phyloP scores from a whole-genome alignment of 1,284 basidiomycete genomes.

The Trametes polyzona region DNA sequence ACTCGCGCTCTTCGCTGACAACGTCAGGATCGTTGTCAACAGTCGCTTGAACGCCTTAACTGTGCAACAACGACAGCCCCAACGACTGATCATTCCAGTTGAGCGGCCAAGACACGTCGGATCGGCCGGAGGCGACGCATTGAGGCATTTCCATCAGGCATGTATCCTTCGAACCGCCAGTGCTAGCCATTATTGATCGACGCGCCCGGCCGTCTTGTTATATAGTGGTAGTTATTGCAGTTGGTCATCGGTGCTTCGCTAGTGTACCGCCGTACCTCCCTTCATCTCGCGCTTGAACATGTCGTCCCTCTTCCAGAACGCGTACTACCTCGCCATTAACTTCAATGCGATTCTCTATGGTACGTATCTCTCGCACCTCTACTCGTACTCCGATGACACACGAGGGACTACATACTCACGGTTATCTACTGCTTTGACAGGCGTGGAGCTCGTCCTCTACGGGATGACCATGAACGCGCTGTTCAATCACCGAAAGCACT shows the following conservation, averaged over 20 bases:
- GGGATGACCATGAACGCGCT: slow-evolving; percentile 16
- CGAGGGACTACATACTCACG: not conserved
- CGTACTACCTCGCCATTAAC: slow-evolving; percentile 22
- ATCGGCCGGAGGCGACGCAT: not conserved
- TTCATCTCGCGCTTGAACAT: not conserved
- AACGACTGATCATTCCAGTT: not conserved
- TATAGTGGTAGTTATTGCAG: not conserved
- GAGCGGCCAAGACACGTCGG: not conserved
- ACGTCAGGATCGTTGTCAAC: not conserved
- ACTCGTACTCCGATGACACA: not conserved
- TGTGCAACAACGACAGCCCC: not conserved
- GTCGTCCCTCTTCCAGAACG: slow-evolving; percentile 24
- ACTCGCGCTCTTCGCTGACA: not conserved
- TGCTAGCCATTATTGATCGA: not conserved
- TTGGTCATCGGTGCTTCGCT: slow-evolving; percentile 2
- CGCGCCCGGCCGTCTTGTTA: not conserved
- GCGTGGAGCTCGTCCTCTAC: slow-evolving; percentile 26
- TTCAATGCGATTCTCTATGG: slow-evolving; percentile 26
- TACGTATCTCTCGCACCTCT: slow-evolving; percentile 4
- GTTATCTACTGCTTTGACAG: slow-evolving; percentile 5
- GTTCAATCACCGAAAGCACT: slow-evolving; percentile 2
- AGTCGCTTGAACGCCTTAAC: not conserved
- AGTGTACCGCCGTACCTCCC: not conserved
- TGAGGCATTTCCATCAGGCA: not conserved
- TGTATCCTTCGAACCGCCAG: not conserved